Evolutionary conservation across 1,139 yeast species (phyloP).

Genomic region (Blastobotrys indianensis): DNA sequence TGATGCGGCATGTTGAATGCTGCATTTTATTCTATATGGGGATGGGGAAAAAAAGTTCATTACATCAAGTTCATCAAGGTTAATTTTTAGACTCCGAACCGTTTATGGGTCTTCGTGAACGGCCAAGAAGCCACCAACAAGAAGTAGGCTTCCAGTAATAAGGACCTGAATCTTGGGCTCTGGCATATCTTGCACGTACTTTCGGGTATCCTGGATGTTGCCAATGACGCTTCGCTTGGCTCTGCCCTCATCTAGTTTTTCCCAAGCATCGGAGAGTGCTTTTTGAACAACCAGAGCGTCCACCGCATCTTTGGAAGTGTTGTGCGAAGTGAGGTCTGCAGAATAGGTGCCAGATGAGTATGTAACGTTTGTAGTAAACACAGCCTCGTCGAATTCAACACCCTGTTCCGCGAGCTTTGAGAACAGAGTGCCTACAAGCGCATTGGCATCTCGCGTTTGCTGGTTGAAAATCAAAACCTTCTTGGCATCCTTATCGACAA

Average conservation of each 20-base stretch:
- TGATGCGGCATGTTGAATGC: no score
- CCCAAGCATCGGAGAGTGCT: conserved; percentile 66
- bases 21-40: no score
- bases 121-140: conserved; percentile 89
- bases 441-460: conserved; percentile 81
- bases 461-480: conserved; percentile 76
- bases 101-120: conserved; percentile 41
- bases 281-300: conserved; percentile 80
- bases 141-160: conserved; percentile 89
- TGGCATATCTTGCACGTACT: conserved; percentile 41
- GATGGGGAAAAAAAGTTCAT: no score
- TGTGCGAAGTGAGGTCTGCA: conserved; percentile 78
- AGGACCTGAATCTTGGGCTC: conserved; percentile 56
- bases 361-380: conserved; percentile 88
- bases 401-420: conserved; percentile 34
- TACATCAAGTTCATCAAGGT: no score
- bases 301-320: conserved; percentile 69
- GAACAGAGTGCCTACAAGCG: conserved; percentile 52
- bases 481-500: conserved; percentile 20
- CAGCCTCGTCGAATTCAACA: conserved; percentile 59
- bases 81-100: no score
- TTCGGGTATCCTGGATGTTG: conserved; percentile 71
- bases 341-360: conserved; percentile 80
- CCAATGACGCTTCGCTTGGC: conserved; percentile 52
- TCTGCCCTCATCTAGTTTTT: conserved; percentile 41